phyloP scores from a whole-genome alignment of 1,139 yeast species.

The Saccharomyces hybrid region DNA sequence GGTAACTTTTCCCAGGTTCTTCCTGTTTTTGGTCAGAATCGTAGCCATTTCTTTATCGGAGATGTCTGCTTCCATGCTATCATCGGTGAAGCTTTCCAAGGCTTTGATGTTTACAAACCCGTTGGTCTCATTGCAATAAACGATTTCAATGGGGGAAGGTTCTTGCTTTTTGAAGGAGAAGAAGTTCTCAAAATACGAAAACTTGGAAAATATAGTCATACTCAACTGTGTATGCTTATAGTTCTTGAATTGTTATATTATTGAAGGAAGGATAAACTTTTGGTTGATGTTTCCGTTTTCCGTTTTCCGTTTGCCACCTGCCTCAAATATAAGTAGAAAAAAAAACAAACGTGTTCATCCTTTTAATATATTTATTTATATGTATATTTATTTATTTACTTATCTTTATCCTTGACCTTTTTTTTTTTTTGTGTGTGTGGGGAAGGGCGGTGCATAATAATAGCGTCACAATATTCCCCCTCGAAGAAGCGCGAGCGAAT shows the following conservation, averaged over 20 bases:
- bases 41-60: constrained; percentile 16
- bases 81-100: constrained; percentile 1
- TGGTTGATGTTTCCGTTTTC: not conserved
- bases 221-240: not conserved
- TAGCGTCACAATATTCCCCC: constrained; percentile 1
- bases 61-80: constrained; percentile 11
- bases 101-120: constrained; percentile 11
- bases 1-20: constrained; percentile 4
- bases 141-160: not conserved
- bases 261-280: not conserved
- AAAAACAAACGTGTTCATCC: not conserved
- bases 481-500: not conserved
- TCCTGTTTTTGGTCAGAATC: constrained; percentile 3
- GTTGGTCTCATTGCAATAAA: constrained; percentile 11
- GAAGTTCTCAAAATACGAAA: not conserved
- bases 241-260: not conserved
- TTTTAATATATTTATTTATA: not conserved
- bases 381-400: not conserved
- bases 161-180: not conserved
- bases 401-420: not conserved
- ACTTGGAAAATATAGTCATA: not conserved
- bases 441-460: not conserved
- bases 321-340: not conserved
- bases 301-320: not conserved
- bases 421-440: constrained; percentile 1